Conservation (phyloP, 2,329 filamentous ascomycete species). For the Lachnellula arida region DNA sequence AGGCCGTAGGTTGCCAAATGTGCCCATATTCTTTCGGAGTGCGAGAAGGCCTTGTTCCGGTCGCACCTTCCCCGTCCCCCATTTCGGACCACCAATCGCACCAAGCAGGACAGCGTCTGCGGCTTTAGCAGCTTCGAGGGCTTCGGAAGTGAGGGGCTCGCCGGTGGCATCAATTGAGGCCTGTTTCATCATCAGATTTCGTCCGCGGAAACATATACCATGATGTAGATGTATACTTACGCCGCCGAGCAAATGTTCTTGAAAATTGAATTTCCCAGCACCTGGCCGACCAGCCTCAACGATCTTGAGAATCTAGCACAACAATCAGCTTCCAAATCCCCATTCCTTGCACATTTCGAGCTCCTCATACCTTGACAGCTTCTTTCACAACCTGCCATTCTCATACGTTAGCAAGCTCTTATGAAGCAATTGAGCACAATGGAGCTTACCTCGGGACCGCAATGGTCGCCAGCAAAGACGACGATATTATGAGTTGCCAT, state of each 20-base stretch:
- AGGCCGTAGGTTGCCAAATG: slow-evolving; percentile 91
- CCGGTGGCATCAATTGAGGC: slow-evolving; percentile 83
- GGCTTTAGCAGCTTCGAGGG: slow-evolving; percentile 74
- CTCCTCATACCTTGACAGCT: slow-evolving; percentile 66
- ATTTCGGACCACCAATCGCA: slow-evolving; percentile 94
- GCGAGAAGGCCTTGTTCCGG: slow-evolving; percentile 89
- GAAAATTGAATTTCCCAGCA: slow-evolving; percentile 76
- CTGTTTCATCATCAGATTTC: slow-evolving; percentile 41
- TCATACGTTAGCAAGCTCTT: slow-evolving; percentile 14
- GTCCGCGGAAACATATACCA: not conserved
- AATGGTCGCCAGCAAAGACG: slow-evolving; percentile 79
- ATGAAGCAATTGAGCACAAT: not conserved
- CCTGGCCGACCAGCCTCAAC: slow-evolving; percentile 68
- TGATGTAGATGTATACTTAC: slow-evolving; percentile 54
- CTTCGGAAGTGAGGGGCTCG: slow-evolving; percentile 73
- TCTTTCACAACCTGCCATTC: slow-evolving; percentile 67
- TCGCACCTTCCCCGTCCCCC: slow-evolving; percentile 82
- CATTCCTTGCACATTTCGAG: slow-evolving; percentile 16
- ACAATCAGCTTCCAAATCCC: not conserved
- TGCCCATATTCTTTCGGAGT: slow-evolving; percentile 88
- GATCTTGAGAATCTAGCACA: slow-evolving; percentile 65
- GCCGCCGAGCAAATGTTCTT: slow-evolving; percentile 86
- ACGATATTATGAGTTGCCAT: slow-evolving; percentile 76
- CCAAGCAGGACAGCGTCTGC: slow-evolving; percentile 90
- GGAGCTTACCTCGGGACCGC: slow-evolving; percentile 72